phyloP scores from a whole-genome alignment of 768 basidiomycete species.

The Termitomyces titanicus region DNA sequence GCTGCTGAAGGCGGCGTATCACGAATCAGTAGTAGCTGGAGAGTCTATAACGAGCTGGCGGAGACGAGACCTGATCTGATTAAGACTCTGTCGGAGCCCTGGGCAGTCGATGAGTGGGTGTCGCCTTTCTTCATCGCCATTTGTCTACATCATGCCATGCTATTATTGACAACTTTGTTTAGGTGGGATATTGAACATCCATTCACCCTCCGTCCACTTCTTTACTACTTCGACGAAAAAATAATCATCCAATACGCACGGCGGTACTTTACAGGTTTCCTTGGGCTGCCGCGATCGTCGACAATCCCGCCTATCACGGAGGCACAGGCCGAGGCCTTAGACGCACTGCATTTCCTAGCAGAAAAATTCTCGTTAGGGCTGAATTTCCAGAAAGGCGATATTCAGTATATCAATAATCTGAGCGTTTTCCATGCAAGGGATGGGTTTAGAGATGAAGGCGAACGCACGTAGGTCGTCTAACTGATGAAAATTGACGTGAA shows the following conservation, averaged over 20 bases:
- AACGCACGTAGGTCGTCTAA: conserved; percentile 37
- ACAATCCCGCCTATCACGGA: conserved; percentile 45
- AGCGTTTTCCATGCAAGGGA: conserved; percentile 42
- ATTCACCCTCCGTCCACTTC: conserved; percentile 33
- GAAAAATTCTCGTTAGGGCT: conserved; percentile 39
- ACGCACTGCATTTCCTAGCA: conserved; percentile 40
- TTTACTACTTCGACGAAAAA: conserved; percentile 35
- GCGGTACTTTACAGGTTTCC: conserved; percentile 37
- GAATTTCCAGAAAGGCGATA: conserved; percentile 47
- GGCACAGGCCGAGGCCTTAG: conserved; percentile 45
- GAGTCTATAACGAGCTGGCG: conserved; percentile 46
- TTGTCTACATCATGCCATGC: not conserved
- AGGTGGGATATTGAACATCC: conserved; percentile 34
- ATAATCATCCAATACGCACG: conserved; percentile 45
- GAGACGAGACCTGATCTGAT: conserved; percentile 41
- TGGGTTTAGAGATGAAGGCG: conserved; percentile 35
- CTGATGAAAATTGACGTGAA: too few species aligned
- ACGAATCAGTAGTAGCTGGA: conserved; percentile 38
- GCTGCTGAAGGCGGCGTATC: conserved; percentile 44
- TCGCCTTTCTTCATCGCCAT: not conserved
- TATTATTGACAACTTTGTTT: not conserved
- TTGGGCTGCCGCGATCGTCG: conserved; percentile 26
- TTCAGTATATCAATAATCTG: conserved; percentile 46
- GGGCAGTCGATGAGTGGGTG: conserved; percentile 37
- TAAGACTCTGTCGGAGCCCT: conserved; percentile 36